These are phyloP conservation scores for Escallonia rubra DNA, from an alignment of 129 eudicot species.

Conservation along the genomic window DNA sequence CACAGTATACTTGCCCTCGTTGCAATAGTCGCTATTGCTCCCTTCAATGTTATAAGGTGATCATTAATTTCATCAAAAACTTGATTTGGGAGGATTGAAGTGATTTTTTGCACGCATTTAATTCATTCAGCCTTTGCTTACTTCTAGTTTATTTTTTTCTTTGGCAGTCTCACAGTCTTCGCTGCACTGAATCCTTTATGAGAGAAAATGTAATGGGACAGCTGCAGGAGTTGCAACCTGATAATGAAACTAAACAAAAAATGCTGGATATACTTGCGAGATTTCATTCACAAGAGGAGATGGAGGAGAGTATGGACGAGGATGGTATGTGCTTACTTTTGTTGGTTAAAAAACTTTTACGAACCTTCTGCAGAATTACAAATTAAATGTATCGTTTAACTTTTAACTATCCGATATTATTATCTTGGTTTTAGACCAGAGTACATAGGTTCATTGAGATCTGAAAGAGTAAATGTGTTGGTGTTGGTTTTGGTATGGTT, in stretches of 20 bases:
- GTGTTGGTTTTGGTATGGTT: no score
- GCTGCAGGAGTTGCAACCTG: conserved; percentile 59
- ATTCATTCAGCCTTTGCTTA: background rate
- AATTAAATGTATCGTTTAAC: no score
- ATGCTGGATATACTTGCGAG: conserved; percentile 76
- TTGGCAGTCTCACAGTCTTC: conserved; percentile 71
- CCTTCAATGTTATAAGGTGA: conserved; percentile 93
- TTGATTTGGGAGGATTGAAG: background rate
- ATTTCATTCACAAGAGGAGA: conserved; percentile 78
- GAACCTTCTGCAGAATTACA: no score
- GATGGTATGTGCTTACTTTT: conserved; percentile 40
- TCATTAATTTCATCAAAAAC: background rate
- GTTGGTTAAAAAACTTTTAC: no score
- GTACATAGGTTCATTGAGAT: no score
- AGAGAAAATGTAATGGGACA: conserved; percentile 83
- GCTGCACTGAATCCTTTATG: conserved; percentile 97
- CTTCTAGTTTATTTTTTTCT: conserved; percentile 1
- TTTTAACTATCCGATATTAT: no score
- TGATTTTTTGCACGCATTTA: background rate
- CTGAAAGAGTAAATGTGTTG: no score
- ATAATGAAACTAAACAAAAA: conserved; percentile 57
- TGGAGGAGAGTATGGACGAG: conserved; percentile 44
- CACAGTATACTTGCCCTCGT: conserved; percentile 90
- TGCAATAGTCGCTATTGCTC: conserved; percentile 92
- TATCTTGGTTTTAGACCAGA: background rate